Percentiles rank a stretch among this genome's conserved stretches.
Evolutionary conservation across 2,329 filamentous ascomycete genomes (phyloP).

Genomic region (Pseudogymnoascus sp.): DNA sequence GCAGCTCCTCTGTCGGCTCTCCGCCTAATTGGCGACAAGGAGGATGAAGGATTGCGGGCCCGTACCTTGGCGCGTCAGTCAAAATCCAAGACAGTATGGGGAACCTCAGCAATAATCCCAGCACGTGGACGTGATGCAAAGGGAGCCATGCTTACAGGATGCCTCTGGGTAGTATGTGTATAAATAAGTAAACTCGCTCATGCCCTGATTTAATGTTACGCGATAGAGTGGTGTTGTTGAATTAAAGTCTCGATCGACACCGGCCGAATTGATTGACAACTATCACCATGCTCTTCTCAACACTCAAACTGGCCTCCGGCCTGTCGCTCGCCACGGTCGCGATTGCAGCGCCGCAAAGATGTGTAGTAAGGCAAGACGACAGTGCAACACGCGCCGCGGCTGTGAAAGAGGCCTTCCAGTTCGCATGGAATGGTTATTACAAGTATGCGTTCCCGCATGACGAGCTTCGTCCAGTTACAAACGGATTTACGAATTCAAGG

Average conservation of each 20-base stretch:
- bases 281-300: conserved; percentile 1
- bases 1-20: not conserved
- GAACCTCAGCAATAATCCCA: not conserved
- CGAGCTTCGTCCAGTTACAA: conserved; percentile 61
- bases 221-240: not conserved
- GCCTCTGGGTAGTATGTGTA: not conserved
- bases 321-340: not conserved
- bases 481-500: conserved; percentile 61
- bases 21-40: not conserved
- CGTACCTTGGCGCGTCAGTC: not conserved
- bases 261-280: not conserved
- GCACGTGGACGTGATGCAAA: not conserved
- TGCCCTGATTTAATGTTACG: not conserved
- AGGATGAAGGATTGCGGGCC: not conserved
- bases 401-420: conserved; percentile 61
- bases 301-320: not conserved
- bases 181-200: conserved; percentile 3
- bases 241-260: not conserved
- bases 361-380: not conserved
- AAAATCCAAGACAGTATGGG: not conserved
- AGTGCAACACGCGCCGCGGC: conserved; percentile 40
- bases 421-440: conserved; percentile 66
- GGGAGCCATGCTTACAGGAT: not conserved
- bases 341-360: not conserved
- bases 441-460: conserved; percentile 71